Conservation (phyloP, 2,329 filamentous ascomycete genomes). For the Colletotrichum sp. region DNA sequence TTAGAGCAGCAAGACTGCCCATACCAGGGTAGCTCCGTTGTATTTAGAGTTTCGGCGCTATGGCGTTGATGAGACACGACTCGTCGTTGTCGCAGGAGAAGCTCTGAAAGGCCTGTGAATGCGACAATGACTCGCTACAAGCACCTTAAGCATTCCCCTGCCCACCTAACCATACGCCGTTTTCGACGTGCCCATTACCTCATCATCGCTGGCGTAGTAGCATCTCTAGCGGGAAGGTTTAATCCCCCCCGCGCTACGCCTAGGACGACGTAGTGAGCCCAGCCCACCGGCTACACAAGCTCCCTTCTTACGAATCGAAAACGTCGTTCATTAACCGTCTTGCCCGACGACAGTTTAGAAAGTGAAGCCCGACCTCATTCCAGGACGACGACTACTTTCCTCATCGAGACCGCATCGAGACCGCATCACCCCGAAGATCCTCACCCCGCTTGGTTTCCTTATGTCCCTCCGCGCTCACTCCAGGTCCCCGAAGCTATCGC, state of each 20-base stretch:
- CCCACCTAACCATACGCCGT: not conserved
- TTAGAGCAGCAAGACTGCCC: not conserved
- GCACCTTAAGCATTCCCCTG: not conserved
- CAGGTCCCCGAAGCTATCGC: not conserved
- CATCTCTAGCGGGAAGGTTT: not conserved
- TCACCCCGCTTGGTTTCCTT: not conserved
- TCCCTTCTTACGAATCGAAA: not conserved
- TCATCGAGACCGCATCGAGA: not conserved
- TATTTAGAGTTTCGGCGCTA: not conserved
- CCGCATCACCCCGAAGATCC: not conserved
- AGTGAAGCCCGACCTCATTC: not conserved
- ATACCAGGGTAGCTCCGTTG: fast-evolving
- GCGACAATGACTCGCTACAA: not conserved
- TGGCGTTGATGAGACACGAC: not conserved
- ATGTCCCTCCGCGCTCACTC: not conserved
- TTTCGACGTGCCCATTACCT: not conserved
- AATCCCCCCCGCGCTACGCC: not conserved
- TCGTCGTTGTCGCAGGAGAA: not conserved
- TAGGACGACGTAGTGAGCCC: not conserved
- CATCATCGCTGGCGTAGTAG: not conserved
- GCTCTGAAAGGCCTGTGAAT: not conserved
- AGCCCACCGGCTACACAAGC: not conserved
- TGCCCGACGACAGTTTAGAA: not conserved
- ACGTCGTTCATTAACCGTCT: not conserved
- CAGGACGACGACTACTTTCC: not conserved